phyloP scores from a whole-genome alignment of 2,329 filamentous ascomycete species.

The Pestalotiopsis sp. region DNA sequence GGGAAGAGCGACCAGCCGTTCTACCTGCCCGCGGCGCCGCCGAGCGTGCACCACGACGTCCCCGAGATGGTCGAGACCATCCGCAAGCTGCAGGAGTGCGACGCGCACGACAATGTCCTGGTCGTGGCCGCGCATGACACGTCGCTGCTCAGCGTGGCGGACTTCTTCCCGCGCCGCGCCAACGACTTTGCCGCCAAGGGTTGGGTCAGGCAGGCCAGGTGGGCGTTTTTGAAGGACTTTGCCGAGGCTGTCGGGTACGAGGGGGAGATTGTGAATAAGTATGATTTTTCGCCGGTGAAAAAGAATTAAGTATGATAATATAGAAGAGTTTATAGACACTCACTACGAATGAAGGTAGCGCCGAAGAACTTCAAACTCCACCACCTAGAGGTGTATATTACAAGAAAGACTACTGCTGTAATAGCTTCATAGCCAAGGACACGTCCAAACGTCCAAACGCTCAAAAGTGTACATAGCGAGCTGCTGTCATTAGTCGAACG shows the following conservation, averaged over 20 bases:
- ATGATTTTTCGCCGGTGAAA: constrained; percentile 19
- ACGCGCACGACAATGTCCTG: constrained; percentile 46
- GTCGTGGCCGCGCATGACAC: constrained; percentile 51
- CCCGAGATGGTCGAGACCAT: constrained; percentile 40
- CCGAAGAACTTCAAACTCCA: background rate
- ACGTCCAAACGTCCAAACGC: no score
- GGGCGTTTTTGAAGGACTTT: constrained; percentile 55
- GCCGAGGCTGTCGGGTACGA: constrained; percentile 39
- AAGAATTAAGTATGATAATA: background rate
- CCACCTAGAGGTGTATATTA: background rate
- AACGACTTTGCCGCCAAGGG: constrained; percentile 49
- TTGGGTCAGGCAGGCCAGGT: constrained; percentile 47
- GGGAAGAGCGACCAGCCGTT: constrained; percentile 33
- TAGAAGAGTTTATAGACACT: background rate
- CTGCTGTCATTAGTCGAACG: no score
- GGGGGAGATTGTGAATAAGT: constrained; percentile 24
- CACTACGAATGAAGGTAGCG: background rate
- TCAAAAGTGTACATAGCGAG: no score
- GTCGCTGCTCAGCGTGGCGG: constrained; percentile 41
- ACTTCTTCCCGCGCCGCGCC: constrained; percentile 52
- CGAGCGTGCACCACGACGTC: constrained; percentile 25
- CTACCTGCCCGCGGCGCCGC: constrained; percentile 26
- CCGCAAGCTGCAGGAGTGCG: constrained; percentile 47
- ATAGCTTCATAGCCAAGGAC: background rate
- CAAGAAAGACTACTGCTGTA: background rate